These are phyloP conservation scores for Zanthoxylum bungeanum DNA, from an alignment of 345 rosid genomes.

Conservation along the genomic window DNA sequence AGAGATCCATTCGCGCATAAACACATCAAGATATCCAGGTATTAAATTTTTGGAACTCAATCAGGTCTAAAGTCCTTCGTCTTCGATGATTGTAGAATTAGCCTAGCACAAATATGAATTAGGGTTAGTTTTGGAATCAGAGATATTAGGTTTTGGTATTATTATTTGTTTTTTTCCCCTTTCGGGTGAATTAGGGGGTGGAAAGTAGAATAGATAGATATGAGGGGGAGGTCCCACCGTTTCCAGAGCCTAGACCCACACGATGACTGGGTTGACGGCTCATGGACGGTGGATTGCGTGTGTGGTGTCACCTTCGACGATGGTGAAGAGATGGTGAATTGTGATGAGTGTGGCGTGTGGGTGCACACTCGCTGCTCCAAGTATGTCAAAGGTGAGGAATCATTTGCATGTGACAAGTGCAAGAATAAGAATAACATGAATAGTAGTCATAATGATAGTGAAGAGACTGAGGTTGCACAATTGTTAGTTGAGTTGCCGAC, in stretches of 20 bases:
- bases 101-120: neutral
- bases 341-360: conserved; percentile 98
- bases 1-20: neutral
- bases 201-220: conserved; percentile 9
- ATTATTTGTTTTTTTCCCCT: neutral
- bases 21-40: conserved; percentile 7
- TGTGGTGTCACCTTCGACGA: conserved; percentile 93
- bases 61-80: neutral
- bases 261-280: conserved; percentile 95
- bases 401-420: conserved; percentile 83
- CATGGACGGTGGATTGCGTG: conserved; percentile 95
- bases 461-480: conserved; percentile 94
- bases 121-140: neutral
- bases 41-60: neutral
- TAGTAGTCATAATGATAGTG: conserved; percentile 31
- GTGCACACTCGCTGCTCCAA: conserved; percentile 94
- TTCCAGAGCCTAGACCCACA: conserved; percentile 54
- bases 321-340: conserved; percentile 98
- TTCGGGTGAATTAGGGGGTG: neutral
- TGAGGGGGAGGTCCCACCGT: conserved; percentile 68
- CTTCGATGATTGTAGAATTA: neutral
- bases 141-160: neutral
- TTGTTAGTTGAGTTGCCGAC: conserved; percentile 87
- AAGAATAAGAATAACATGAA: conserved; percentile 47
- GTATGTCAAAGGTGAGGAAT: conserved; percentile 77